These are phyloP conservation scores for Fusarium albosuccineum DNA, from an alignment of 2,329 filamentous ascomycete species.

Conservation along the genomic window DNA sequence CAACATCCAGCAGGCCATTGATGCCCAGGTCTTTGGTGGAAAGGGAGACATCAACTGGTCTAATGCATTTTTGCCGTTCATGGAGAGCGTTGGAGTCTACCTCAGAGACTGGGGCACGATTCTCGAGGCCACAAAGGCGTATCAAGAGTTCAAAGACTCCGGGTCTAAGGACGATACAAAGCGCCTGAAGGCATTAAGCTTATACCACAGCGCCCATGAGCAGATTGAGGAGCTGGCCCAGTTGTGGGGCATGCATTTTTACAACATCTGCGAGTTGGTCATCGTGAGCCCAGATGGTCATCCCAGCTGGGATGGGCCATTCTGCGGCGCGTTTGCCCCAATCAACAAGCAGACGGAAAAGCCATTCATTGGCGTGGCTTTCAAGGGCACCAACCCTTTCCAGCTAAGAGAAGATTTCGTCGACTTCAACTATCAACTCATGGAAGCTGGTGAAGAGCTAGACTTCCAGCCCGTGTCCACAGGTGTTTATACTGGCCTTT, in stretches of 20 bases:
- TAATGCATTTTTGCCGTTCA: constrained; percentile 6
- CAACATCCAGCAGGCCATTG: constrained; percentile 2
- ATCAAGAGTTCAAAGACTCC: neutral
- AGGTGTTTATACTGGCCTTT: constrained; percentile 8
- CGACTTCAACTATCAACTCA: constrained; percentile 5
- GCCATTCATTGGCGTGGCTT: constrained; percentile 10
- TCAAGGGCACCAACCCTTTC: constrained; percentile 7
- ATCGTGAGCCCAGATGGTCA: neutral
- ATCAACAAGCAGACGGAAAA: neutral
- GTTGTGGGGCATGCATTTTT: constrained; percentile 3
- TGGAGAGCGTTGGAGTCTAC: constrained; percentile 10
- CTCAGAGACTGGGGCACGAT: constrained; percentile 6
- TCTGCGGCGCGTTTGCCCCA: constrained; percentile 1
- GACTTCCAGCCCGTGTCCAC: neutral
- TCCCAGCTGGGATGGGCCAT: neutral
- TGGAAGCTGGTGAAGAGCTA: neutral
- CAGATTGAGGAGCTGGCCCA: constrained; percentile 1
- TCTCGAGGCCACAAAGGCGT: neutral
- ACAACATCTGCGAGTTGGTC: constrained; percentile 2
- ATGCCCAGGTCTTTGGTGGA: constrained; percentile 3
- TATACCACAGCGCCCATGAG: neutral
- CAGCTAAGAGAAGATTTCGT: neutral
- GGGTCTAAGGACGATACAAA: neutral
- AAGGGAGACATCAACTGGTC: constrained; percentile 1
- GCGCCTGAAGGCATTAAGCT: neutral